A percentile compares a stretch with the other conserved stretches of the same genome.
phyloP scores from a whole-genome alignment of 768 basidiomycete species.

The Butyriboletus loyo region DNA sequence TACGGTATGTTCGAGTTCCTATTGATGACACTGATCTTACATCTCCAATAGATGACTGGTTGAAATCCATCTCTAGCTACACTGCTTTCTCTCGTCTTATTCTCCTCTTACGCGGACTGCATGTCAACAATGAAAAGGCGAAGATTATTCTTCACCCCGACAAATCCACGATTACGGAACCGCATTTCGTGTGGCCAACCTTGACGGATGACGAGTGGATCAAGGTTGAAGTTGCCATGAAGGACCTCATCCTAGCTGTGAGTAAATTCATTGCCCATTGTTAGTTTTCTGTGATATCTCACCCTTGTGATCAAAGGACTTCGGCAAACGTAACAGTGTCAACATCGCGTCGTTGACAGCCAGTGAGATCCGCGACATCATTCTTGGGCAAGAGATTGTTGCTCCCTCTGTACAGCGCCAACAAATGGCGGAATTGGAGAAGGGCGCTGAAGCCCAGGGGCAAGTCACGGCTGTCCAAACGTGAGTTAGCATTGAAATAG shows the following conservation, averaged over 20 bases:
- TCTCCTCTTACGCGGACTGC: conserved; percentile 92
- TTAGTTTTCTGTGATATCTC: conserved; percentile 5
- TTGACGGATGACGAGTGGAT: conserved; percentile 96
- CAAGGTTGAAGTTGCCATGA: conserved; percentile 98
- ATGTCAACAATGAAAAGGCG: conserved; percentile 99
- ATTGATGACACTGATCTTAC: conserved; percentile 4
- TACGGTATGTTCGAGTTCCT: conserved; percentile 54
- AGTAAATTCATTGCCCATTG: conserved; percentile 20
- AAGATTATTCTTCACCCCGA: conserved; percentile 98
- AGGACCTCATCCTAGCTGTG: conserved; percentile 90
- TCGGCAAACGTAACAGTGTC: conserved; percentile 98
- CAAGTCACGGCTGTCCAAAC: conserved; percentile 97
- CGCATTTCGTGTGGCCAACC: conserved; percentile 97
- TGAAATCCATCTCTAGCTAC: conserved; percentile 98
- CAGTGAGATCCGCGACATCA: conserved; percentile 96
- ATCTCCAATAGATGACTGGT: conserved; percentile 78
- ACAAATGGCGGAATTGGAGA: conserved; percentile 99
- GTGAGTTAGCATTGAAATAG: conserved; percentile 32
- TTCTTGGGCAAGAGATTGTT: conserved; percentile 97
- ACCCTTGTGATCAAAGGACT: conserved; percentile 56
- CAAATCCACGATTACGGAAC: conserved; percentile 94
- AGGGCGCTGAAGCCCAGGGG: conserved; percentile 88
- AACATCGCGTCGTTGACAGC: conserved; percentile 97
- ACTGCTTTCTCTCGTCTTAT: conserved; percentile 98
- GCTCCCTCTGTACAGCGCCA: conserved; percentile 95